Evolutionary conservation across 805 yeast genomes (phyloP).

Genomic region (Suhomyces xylopsoci): DNA sequence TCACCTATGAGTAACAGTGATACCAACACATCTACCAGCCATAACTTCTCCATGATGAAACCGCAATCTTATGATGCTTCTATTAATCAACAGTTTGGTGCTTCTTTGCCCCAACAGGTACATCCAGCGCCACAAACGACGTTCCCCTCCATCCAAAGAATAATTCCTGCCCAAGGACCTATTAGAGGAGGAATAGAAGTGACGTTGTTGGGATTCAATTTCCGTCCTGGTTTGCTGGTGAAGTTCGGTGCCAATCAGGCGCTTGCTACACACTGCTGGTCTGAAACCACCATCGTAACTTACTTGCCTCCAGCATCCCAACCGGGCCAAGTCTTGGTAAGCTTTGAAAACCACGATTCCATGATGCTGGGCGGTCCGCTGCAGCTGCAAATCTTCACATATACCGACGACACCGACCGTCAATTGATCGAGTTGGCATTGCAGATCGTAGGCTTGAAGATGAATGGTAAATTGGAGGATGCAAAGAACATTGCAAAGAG

Average conservation of each 20-base stretch:
- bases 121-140: conserved; percentile 10
- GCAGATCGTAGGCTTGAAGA: conserved; percentile 93
- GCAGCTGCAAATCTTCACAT: conserved; percentile 72
- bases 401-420: conserved; percentile 91
- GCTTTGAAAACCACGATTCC: conserved; percentile 58
- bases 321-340: conserved; percentile 89
- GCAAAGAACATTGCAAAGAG: conserved; percentile 91
- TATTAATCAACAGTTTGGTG: conserved; percentile 4
- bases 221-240: conserved; percentile 77
- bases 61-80: neutral
- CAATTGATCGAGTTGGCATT: conserved; percentile 92
- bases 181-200: conserved; percentile 95
- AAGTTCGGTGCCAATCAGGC: conserved; percentile 83
- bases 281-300: conserved; percentile 88
- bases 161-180: conserved; percentile 95
- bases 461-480: conserved; percentile 94
- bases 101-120: conserved; percentile 11
- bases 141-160: conserved; percentile 69
- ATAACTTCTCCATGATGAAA: conserved; percentile 7
- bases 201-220: conserved; percentile 82
- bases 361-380: conserved; percentile 26
- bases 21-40: conserved; percentile 29
- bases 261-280: conserved; percentile 92
- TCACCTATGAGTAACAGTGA: conserved; percentile 48
- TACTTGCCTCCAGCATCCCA: conserved; percentile 87